Evolutionary conservation across 2,329 filamentous ascomycete species (phyloP).

Genomic region (Fonsecaea erecta): DNA sequence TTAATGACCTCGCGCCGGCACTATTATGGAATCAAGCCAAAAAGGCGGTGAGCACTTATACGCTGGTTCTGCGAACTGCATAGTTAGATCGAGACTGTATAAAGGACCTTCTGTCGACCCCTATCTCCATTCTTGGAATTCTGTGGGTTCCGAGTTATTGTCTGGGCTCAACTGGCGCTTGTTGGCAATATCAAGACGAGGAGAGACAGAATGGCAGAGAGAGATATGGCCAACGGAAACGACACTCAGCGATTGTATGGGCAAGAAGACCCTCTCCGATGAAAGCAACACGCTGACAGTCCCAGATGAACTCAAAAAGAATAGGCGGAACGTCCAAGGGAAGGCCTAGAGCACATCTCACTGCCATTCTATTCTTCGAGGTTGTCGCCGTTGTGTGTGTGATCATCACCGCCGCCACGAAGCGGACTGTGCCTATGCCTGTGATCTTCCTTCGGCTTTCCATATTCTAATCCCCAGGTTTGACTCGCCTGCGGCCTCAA

Average conservation of each 20-base stretch:
- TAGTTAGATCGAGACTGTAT: too few relatives aligned
- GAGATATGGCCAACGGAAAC: neutral
- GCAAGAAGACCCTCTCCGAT: too few relatives aligned
- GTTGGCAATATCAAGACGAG: neutral
- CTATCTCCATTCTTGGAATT: too few relatives aligned
- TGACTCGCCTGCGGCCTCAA: constrained; percentile 10
- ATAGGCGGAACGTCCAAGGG: neutral
- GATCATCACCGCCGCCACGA: neutral
- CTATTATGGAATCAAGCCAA: too few relatives aligned
- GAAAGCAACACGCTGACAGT: neutral
- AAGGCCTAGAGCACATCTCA: neutral
- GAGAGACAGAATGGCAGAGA: neutral
- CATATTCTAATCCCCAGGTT: constrained; percentile 26
- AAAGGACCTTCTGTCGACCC: too few relatives aligned
- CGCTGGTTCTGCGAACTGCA: too few relatives aligned
- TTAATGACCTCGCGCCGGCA: neutral
- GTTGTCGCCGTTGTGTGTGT: neutral
- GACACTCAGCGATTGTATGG: neutral
- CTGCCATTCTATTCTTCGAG: neutral
- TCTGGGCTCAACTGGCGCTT: neutral
- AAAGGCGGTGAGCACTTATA: too few relatives aligned
- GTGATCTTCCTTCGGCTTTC: constrained; percentile 2
- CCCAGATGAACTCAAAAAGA: neutral
- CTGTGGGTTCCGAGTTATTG: too few relatives aligned
- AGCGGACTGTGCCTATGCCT: neutral